Conservation (phyloP, 352 stramenopile genomes). For the Thraustochytrium sp. region DNA sequence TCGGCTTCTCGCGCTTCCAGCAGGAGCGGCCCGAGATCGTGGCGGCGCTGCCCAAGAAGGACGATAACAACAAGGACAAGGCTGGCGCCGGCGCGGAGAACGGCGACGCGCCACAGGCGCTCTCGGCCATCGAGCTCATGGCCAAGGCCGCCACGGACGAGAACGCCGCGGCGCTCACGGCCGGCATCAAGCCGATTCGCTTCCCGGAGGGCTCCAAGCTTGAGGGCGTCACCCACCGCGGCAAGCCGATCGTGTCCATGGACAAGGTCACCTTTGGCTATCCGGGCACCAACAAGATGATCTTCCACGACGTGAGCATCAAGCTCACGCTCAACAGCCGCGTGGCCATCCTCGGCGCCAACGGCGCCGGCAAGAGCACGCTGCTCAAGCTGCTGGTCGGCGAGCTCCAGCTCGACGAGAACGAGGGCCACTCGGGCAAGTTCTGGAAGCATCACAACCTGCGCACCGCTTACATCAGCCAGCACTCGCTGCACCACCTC, state of each 20-base stretch:
- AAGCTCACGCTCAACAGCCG: slow-evolving; percentile 87
- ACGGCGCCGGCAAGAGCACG: slow-evolving; percentile 94
- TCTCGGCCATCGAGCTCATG: slow-evolving; percentile 29
- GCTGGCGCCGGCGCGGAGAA: not conserved
- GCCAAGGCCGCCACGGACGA: slow-evolving; percentile 36
- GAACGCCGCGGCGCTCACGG: slow-evolving; percentile 33
- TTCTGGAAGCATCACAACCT: slow-evolving; percentile 52
- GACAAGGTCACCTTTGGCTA: slow-evolving; percentile 50
- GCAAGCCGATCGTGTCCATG: slow-evolving; percentile 46
- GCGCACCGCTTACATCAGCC: slow-evolving; percentile 52
- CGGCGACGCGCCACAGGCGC: not conserved
- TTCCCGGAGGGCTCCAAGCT: slow-evolving; percentile 42
- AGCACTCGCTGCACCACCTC: slow-evolving; percentile 94
- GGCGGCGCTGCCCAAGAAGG: slow-evolving; percentile 48
- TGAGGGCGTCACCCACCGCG: slow-evolving; percentile 28
- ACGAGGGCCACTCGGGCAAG: slow-evolving; percentile 5
- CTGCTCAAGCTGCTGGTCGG: slow-evolving; percentile 91
- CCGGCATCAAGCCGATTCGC: slow-evolving; percentile 47
- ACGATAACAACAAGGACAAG: slow-evolving; percentile 44
- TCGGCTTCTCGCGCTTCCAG: slow-evolving; percentile 99
- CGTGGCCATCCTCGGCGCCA: slow-evolving; percentile 94
- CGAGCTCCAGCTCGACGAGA: slow-evolving; percentile 64
- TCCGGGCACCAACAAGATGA: slow-evolving; percentile 39
- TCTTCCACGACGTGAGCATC: slow-evolving; percentile 90
- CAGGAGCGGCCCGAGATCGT: slow-evolving; percentile 87